Base-by-base conservation (phyloP, 441 rosid genomes). In the Breynia disticha region DNA sequence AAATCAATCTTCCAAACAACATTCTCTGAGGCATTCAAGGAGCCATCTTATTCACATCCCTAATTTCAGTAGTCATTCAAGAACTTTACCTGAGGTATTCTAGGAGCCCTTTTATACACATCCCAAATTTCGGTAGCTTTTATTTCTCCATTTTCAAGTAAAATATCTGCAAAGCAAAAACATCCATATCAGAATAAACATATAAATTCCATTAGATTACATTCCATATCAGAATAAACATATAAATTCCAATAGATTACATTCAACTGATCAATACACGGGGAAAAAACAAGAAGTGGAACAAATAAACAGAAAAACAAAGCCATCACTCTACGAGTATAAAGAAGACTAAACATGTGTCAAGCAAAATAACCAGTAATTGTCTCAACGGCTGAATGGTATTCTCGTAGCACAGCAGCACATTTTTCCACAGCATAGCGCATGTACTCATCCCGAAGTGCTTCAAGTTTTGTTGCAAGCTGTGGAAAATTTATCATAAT, bases 381-480 rank as follows among this genome's bases (percentile, higher is more conserved):
- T 64, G 84, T 80, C 80, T 91, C 97, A 20, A 88, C 86, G 38
- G 97, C 98, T 64, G 95, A 81, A 57, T 76, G 79, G 65, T 78
- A 76, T 60, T 91, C 98, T 81, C 81, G 78, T 60, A 91, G 77
- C 42, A 88, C 86, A 24, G 87, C 71, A 18, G 74, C 69, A 66
- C 97, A 88, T 70, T 84, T 93, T 68, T 86, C 93, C 56, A 79
- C 74, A 53, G 93, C 76, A 74, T 70, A 93, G 20, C 87, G 75
- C 90, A 88, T 71, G 64, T 86, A 93, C 73, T 93, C 98, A 60
- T 82, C 97, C 35, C 91, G 80, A 67, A 93, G 81, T 46, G 93
- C 95, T 78, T 93, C 97, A 57, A 93, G 87, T 79, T 93, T 93
- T 15, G 85, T 76, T 51, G 89, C 84, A 70, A 93, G 95, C 98